phyloP scores from a whole-genome alignment of 352 stramenopile genomes.

The Globisporangium nunn region DNA sequence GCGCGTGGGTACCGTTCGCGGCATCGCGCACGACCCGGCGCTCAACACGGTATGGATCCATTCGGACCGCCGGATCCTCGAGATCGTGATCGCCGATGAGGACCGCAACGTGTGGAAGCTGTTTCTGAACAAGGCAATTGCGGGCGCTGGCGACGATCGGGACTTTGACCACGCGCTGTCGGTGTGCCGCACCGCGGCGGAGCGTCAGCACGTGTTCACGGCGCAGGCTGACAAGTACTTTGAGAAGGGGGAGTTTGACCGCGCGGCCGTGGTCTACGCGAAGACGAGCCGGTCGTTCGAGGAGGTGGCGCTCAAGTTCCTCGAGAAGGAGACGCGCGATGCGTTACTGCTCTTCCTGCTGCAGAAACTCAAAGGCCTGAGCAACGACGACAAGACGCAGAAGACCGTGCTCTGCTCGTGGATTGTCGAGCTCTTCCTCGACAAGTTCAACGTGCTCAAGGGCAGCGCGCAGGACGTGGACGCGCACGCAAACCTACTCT shows the following conservation, averaged over 20 bases:
- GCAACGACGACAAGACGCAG: conserved; percentile 85
- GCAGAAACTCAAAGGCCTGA: conserved; percentile 83
- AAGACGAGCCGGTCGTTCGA: conserved; percentile 88
- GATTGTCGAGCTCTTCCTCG: conserved; percentile 91
- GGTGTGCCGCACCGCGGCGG: conserved; percentile 74
- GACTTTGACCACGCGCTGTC: conserved; percentile 87
- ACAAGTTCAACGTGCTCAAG: conserved; percentile 87
- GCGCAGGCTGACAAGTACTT: conserved; percentile 90
- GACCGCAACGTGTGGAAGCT: conserved; percentile 91
- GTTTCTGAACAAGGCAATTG: conserved; percentile 84
- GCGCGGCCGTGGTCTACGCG: conserved; percentile 85
- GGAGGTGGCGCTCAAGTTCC: conserved; percentile 88
- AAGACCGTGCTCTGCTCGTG: conserved; percentile 90
- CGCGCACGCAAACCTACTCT: conserved; percentile 75
- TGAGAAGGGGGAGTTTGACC: conserved; percentile 76
- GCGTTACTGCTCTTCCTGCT: conserved; percentile 86
- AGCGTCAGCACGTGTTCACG: conserved; percentile 83
- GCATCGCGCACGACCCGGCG: conserved; percentile 61
- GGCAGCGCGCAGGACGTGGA: conserved; percentile 81
- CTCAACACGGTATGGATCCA: conserved; percentile 83
- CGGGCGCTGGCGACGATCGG: conserved; percentile 53
- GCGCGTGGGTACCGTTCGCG: conserved; percentile 63
- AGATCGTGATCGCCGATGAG: conserved; percentile 79
- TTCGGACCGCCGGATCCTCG: conserved; percentile 72
- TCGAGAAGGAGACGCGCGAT: conserved; percentile 78